Evolutionary conservation across 2,329 filamentous ascomycete species (phyloP), one percentile per base, ranked within the genome.

Genomic region (Chaetothyriales sp.): DNA sequence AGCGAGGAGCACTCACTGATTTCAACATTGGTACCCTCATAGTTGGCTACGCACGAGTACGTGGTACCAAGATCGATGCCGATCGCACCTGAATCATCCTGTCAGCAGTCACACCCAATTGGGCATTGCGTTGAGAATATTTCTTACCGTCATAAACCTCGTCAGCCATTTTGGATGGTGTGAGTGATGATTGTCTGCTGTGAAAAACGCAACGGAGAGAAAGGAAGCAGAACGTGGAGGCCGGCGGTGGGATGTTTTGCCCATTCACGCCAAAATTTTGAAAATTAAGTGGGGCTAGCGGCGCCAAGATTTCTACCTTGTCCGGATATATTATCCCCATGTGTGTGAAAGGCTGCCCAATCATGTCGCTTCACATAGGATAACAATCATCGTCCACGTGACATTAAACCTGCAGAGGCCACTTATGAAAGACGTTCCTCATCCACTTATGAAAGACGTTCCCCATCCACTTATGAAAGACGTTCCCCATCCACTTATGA

Each of bases 1-100:
- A 53, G 47, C 58, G 63, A 62, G 65, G 56, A 54, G 58, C 59
- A 75, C 81, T 66, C 76, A 85, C 81, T 95, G 81, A 98, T 98
- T 75, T 98, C 92, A 73, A 97, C 90, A 83, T 95, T 95, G 80
- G 81, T 90, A 73, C 92, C 92, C 77, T 97, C 92, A 77, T 97
- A 98, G 75, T 86, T 94, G 76, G 92, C 92, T 77, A 97, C 92
- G 76, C 92, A 98, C 69, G 92, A 97, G 83, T 98, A 98, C 74
- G 92, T 98, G 66, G 92, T 98, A 94, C 90, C 92, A 77, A 98
- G 82, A 84, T 98, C 92, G 78, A 98, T 98, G 83, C 92, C 92
- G 78, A 97, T 88, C 82, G 92, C 92, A 86, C 33, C 33, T 40
- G 2, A 15, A 15, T 5, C 7, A 2, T 40, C 8, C 33, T 15